These are phyloP conservation scores for Ceratocystis cacaofunesta DNA, from an alignment of 2,329 filamentous ascomycete genomes.

Conservation along the genomic window DNA sequence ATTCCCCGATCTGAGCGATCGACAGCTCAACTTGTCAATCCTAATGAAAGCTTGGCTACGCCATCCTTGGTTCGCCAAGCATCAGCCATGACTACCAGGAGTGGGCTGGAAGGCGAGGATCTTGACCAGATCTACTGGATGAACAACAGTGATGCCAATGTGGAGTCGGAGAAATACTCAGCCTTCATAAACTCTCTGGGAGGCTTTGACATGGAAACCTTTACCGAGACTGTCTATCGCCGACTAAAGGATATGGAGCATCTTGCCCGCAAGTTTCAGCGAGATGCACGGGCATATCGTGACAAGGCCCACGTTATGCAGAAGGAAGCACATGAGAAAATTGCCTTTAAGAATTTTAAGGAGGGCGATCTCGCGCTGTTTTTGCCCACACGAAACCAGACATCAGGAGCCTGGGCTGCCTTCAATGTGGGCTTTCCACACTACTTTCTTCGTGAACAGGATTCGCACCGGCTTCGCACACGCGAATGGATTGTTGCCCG, in stretches of 20 bases:
- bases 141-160: constrained; percentile 45
- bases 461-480: constrained; percentile 66
- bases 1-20: constrained; percentile 45
- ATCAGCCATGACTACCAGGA: constrained; percentile 37
- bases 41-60: constrained; percentile 33
- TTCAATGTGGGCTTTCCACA: constrained; percentile 97
- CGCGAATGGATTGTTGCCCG: constrained; percentile 95
- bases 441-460: constrained; percentile 89
- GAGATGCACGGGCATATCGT: constrained; percentile 71
- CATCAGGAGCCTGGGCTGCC: constrained; percentile 88
- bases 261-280: constrained; percentile 82
- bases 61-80: constrained; percentile 39
- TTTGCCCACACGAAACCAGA: constrained; percentile 84
- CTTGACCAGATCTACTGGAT: constrained; percentile 72
- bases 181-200: constrained; percentile 60
- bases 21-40: constrained; percentile 34
- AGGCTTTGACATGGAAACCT: constrained; percentile 68
- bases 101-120: constrained; percentile 47
- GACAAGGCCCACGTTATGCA: constrained; percentile 72
- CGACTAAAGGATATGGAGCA: constrained; percentile 88
- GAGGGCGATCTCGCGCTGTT: constrained; percentile 91
- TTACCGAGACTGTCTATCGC: constrained; percentile 72
- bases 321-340: constrained; percentile 84
- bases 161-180: constrained; percentile 57
- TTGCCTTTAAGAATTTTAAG: constrained; percentile 90